A percentile compares a stretch with the other conserved stretches of the same genome.
Conservation (phyloP, 2,329 filamentous ascomycete genomes). For the Incumbomyces delicatus region DNA sequence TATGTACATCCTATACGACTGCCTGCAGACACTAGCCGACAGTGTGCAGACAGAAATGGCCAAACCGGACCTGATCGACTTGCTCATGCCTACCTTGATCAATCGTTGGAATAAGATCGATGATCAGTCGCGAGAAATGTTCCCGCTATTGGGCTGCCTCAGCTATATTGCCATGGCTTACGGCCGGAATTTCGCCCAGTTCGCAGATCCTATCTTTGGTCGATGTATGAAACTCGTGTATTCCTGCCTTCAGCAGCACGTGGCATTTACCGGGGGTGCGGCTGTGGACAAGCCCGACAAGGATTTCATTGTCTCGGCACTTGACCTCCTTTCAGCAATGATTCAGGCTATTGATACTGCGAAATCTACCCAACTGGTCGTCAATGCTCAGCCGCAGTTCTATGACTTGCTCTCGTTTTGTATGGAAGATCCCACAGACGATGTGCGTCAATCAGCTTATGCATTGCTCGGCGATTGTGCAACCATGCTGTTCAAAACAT, state of each 20-base stretch:
- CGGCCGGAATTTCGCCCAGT: slow-evolving; percentile 70
- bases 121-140: slow-evolving; percentile 85
- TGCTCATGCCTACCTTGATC: slow-evolving; percentile 89
- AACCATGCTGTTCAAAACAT: slow-evolving; percentile 76
- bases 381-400: slow-evolving; percentile 66
- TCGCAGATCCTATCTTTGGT: slow-evolving; percentile 74
- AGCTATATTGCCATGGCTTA: slow-evolving; percentile 88
- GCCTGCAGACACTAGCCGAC: slow-evolving; percentile 92
- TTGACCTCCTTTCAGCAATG: slow-evolving; percentile 86
- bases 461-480: slow-evolving; percentile 90
- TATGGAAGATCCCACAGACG: slow-evolving; percentile 82
- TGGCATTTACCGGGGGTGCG: slow-evolving; percentile 59
- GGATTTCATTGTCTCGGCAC: slow-evolving; percentile 89
- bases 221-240: slow-evolving; percentile 88
- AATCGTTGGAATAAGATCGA: slow-evolving; percentile 76
- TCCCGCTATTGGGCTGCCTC: slow-evolving; percentile 89
- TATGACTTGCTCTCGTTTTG: slow-evolving; percentile 86
- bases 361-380: slow-evolving; percentile 68
- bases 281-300: slow-evolving; percentile 75
- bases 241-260: slow-evolving; percentile 72
- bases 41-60: slow-evolving; percentile 74
- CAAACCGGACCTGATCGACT: slow-evolving; percentile 66
- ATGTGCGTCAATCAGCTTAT: slow-evolving; percentile 92
- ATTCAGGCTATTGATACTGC: slow-evolving; percentile 73
- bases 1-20: slow-evolving; percentile 98